phyloP scores from a whole-genome alignment of 164 flowering plant species.

The Macadamia integrifolia region DNA sequence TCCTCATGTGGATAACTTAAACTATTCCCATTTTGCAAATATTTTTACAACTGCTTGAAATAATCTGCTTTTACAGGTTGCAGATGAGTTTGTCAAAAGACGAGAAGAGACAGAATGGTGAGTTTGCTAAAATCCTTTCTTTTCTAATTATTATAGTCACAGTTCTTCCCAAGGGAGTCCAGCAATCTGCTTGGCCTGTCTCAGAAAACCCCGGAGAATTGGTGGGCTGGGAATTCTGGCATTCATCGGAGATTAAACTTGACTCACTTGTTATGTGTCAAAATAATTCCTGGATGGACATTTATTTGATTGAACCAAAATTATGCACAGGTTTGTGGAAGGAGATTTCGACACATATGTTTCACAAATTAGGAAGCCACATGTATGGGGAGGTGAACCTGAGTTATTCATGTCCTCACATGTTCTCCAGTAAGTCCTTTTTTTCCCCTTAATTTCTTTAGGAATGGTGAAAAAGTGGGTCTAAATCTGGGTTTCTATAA shows the following conservation, averaged over 20 bases:
- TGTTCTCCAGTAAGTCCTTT: constrained; percentile 64
- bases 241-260: not conserved
- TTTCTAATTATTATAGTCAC: not conserved
- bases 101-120: constrained; percentile 95
- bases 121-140: constrained; percentile 13
- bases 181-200: constrained; percentile 1
- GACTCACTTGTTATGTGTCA: not conserved
- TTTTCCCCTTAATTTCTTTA: too few species aligned
- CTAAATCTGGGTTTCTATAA: too few species aligned
- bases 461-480: too few species aligned
- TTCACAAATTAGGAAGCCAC: constrained; percentile 79
- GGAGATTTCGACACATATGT: constrained; percentile 90
- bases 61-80: constrained; percentile 52
- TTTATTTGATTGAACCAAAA: constrained; percentile 3
- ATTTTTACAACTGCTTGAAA: not conserved
- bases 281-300: not conserved
- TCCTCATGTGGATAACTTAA: not conserved
- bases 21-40: not conserved
- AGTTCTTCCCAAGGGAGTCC: not conserved
- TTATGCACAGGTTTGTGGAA: constrained; percentile 73
- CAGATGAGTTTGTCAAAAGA: constrained; percentile 86
- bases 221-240: not conserved
- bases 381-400: constrained; percentile 99
- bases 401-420: constrained; percentile 93
- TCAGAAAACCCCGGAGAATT: not conserved